These are phyloP conservation scores for Neofusicoccum cordaticola DNA, from an alignment of 2,329 filamentous ascomycete genomes.

Conservation along the genomic window DNA sequence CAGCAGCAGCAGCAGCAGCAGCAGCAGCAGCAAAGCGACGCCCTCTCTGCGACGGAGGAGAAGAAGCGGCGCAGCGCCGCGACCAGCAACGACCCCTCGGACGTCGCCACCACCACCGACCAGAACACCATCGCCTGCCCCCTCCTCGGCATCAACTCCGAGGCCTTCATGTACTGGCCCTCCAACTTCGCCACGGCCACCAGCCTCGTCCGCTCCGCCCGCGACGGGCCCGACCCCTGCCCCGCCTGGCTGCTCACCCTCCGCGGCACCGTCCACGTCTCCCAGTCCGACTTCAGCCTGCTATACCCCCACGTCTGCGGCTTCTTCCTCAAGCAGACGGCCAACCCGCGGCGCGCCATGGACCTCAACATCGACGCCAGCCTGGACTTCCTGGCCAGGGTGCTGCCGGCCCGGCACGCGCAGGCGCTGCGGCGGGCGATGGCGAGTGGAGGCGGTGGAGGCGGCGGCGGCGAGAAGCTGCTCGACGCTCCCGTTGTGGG, in stretches of 20 bases:
- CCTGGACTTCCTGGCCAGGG: slow-evolving; percentile 60
- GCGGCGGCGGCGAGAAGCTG: slow-evolving; percentile 49
- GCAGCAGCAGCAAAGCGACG: no score
- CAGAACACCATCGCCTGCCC: slow-evolving; percentile 48
- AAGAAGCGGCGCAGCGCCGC: background rate
- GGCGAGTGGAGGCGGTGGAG: slow-evolving; percentile 32
- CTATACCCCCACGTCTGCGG: slow-evolving; percentile 60
- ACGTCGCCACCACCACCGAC: background rate
- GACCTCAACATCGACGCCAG: slow-evolving; percentile 62
- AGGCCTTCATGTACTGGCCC: slow-evolving; percentile 70
- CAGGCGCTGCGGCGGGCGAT: slow-evolving; percentile 28
- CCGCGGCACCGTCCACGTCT: slow-evolving; percentile 62
- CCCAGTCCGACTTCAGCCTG: slow-evolving; percentile 65
- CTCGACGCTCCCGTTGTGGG: slow-evolving; percentile 46
- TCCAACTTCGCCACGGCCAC: slow-evolving; percentile 60
- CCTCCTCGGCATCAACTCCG: slow-evolving; percentile 62
- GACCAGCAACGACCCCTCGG: background rate
- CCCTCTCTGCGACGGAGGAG: background rate
- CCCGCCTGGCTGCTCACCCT: slow-evolving; percentile 49
- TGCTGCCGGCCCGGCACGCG: slow-evolving; percentile 49
- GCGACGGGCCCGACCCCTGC: slow-evolving; percentile 26
- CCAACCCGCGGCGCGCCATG: slow-evolving; percentile 61
- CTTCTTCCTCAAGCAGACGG: slow-evolving; percentile 59
- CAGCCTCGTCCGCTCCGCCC: slow-evolving; percentile 56
- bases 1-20: background rate